A percentile compares a stretch with the other conserved stretches of the same genome.
Evolutionary conservation across 257 asterid genomes (phyloP).

Genomic region (Oldenlandia corymbosa): DNA sequence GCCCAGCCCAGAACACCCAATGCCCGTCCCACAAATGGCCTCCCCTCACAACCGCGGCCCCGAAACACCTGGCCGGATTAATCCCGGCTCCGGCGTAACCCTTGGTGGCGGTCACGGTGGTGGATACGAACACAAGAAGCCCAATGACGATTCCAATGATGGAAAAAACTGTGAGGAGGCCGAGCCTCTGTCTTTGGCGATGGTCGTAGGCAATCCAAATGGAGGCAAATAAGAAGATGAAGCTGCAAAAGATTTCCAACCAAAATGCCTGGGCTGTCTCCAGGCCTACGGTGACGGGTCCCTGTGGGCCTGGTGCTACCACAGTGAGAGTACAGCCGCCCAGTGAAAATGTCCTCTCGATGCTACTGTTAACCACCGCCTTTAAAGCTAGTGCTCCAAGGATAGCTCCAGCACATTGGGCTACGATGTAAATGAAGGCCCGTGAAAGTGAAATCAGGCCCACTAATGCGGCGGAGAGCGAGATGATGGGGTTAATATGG

Average conservation of each 20-base stretch:
- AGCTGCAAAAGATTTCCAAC: slow-evolving; percentile 59
- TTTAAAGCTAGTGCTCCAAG: slow-evolving; percentile 69
- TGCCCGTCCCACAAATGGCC: slow-evolving; percentile 4
- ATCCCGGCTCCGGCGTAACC: slow-evolving; percentile 33
- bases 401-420: slow-evolving; percentile 55
- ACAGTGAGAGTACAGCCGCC: slow-evolving; percentile 70
- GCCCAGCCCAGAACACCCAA: slow-evolving; percentile 5
- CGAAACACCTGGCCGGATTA: slow-evolving; percentile 4
- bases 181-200: slow-evolving; percentile 48
- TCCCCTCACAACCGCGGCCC: neutral
- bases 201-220: slow-evolving; percentile 81
- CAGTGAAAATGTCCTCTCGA: slow-evolving; percentile 41
- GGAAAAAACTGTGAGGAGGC: slow-evolving; percentile 33
- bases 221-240: slow-evolving; percentile 54
- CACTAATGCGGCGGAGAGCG: slow-evolving; percentile 67
- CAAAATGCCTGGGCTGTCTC: slow-evolving; percentile 55
- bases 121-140: slow-evolving; percentile 52
- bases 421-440: slow-evolving; percentile 44
- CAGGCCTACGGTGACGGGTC: slow-evolving; percentile 40
- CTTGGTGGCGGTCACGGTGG: slow-evolving; percentile 45
- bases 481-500: slow-evolving; percentile 72
- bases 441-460: slow-evolving; percentile 65
- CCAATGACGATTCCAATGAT: slow-evolving; percentile 58
- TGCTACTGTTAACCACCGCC: slow-evolving; percentile 46
- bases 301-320: slow-evolving; percentile 39